Percentiles rank a stretch among this genome's conserved stretches.
phyloP scores from a whole-genome alignment of 768 basidiomycete genomes.

The Lactifluus pinguis region DNA sequence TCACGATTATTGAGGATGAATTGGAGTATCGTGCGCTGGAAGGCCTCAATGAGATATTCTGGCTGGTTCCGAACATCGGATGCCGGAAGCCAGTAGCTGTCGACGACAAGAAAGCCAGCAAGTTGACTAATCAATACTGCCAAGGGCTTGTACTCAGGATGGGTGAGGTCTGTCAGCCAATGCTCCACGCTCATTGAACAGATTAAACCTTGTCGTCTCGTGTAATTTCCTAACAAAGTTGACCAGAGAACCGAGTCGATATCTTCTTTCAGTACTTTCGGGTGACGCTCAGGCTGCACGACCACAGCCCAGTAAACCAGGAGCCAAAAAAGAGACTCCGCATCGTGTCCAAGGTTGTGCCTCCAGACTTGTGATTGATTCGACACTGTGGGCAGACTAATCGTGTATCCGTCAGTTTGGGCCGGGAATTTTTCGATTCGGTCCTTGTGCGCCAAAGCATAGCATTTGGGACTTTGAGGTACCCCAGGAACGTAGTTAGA shows the following conservation, averaged over 20 bases:
- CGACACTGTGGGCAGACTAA: too few relatives aligned
- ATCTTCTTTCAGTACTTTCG: too few relatives aligned
- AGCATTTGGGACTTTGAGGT: too few relatives aligned
- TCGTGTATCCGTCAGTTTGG: too few relatives aligned
- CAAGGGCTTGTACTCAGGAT: neutral
- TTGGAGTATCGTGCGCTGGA: neutral
- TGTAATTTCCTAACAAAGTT: neutral
- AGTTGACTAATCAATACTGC: neutral
- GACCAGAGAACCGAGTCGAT: neutral
- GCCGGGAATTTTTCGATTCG: too few relatives aligned
- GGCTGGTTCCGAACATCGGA: neutral
- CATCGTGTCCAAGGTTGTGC: neutral
- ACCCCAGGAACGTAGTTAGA: too few relatives aligned
- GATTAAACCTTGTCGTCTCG: neutral
- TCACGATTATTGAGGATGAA: neutral
- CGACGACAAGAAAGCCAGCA: neutral
- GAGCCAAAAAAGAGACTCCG: neutral
- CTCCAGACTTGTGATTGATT: neutral
- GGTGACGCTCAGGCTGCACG: neutral
- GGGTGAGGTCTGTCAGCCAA: neutral
- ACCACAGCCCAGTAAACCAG: neutral
- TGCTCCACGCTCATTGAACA: neutral
- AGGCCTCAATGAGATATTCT: neutral
- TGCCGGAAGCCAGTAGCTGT: neutral
- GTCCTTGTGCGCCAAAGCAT: too few relatives aligned